Evolutionary conservation across 306 rosid genomes (phyloP).

Genomic region (Calophaca sinica): DNA sequence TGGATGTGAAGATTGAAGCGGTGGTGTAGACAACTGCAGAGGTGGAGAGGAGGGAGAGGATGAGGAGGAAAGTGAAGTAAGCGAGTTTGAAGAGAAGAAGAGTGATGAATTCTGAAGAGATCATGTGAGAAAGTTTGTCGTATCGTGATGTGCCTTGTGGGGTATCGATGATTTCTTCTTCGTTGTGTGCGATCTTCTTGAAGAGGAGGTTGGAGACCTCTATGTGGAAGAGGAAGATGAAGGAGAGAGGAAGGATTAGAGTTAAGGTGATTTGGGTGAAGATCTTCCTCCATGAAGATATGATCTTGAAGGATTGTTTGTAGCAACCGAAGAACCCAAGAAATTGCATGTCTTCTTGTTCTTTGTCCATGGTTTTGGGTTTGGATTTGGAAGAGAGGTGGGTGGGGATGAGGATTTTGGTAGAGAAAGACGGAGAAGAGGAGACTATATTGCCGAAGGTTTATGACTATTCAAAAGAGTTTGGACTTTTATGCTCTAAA

Average conservation of each 20-base stretch:
- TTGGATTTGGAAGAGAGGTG: background rate
- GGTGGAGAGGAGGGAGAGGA: conserved; percentile 65
- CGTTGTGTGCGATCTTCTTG: conserved; percentile 39
- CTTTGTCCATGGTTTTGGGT: conserved; percentile 56
- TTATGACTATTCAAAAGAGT: background rate
- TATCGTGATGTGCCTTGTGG: conserved; percentile 12
- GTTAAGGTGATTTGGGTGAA: conserved; percentile 59
- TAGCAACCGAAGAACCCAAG: conserved; percentile 56
- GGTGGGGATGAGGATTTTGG: background rate
- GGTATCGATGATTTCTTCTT: background rate
- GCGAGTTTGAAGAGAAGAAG: conserved; percentile 49
- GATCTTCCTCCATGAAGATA: conserved; percentile 56
- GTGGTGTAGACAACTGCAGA: conserved; percentile 71
- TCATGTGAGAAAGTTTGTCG: conserved; percentile 38
- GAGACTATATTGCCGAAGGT: background rate
- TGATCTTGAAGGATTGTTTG: conserved; percentile 56
- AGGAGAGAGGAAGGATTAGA: conserved; percentile 62
- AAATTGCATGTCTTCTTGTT: conserved; percentile 67
- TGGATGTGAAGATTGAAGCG: conserved; percentile 56
- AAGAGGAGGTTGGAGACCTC: conserved; percentile 53
- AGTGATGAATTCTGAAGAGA: conserved; percentile 52
- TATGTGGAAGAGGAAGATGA: conserved; percentile 56
- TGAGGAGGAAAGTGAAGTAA: conserved; percentile 53
- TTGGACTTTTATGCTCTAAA: background rate
- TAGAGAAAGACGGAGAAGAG: background rate